Conservation (phyloP, 192 early-diverging fungal species). For the Chytriomyces hyalinus region DNA sequence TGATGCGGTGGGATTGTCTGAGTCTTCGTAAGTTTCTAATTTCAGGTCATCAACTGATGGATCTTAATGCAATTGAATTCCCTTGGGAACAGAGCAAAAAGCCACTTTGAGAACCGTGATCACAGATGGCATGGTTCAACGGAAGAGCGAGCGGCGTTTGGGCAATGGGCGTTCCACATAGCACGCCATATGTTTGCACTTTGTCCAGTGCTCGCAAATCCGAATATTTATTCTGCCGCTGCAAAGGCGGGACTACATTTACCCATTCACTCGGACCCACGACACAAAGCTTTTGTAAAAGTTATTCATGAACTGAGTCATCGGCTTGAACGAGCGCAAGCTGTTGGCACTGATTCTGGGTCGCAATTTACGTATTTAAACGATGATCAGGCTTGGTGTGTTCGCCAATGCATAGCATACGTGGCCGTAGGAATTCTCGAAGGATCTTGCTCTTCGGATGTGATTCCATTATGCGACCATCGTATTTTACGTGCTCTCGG, state of each 20-base stretch:
- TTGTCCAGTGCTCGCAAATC: slow-evolving; percentile 25
- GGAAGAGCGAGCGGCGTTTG: slow-evolving; percentile 12
- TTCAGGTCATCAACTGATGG: background rate
- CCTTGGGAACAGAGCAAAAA: background rate
- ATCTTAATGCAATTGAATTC: background rate
- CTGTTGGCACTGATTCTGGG: background rate
- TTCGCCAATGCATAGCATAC: slow-evolving; percentile 1
- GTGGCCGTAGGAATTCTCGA: slow-evolving; percentile 16
- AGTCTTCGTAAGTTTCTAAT: slow-evolving; percentile 12
- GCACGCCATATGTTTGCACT: slow-evolving; percentile 5
- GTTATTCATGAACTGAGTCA: background rate
- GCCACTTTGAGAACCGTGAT: background rate
- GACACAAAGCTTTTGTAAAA: slow-evolving; percentile 15
- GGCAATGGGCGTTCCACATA: slow-evolving; percentile 12
- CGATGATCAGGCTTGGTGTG: background rate
- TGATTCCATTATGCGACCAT: slow-evolving; percentile 9
- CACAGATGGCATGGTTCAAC: slow-evolving; percentile 13
- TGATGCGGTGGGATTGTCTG: background rate
- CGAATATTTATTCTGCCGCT: slow-evolving; percentile 1
- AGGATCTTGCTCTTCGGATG: slow-evolving; percentile 7
- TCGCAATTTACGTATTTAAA: background rate
- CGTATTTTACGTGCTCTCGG: slow-evolving; percentile 13
- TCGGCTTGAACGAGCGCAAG: background rate
- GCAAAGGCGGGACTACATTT: background rate
- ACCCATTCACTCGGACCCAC: slow-evolving; percentile 17